These are phyloP conservation scores for Lathyrus sativus DNA, from an alignment of 306 rosid species.

Conservation along the genomic window DNA sequence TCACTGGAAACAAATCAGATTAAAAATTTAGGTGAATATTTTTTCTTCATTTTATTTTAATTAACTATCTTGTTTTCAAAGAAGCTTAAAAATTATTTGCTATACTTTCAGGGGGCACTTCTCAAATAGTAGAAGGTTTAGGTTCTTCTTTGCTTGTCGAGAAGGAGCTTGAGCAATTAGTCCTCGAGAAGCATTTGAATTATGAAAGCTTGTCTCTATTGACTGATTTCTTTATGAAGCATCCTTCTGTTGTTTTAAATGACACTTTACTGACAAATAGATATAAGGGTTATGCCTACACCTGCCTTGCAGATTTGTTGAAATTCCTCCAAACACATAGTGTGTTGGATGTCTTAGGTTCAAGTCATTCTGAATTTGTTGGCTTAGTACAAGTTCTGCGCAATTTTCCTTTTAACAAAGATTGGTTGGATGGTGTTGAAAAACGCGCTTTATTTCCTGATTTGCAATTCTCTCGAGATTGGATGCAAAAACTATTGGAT, in stretches of 20 bases:
- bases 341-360: neutral
- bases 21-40: too few relatives aligned
- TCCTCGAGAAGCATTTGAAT: neutral
- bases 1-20: too few relatives aligned
- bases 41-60: too few relatives aligned
- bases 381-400: neutral
- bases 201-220: neutral
- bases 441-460: neutral
- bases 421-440: neutral
- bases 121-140: neutral
- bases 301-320: neutral
- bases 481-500: neutral
- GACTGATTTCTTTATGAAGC: too few relatives aligned
- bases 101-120: neutral
- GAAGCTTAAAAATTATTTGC: too few relatives aligned
- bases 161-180: neutral
- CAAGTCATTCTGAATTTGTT: slow-evolving; percentile 15
- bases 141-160: neutral
- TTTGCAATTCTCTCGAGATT: neutral
- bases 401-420: neutral
- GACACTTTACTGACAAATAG: neutral
- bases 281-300: slow-evolving; percentile 17
- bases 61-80: too few relatives aligned
- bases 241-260: too few relatives aligned
- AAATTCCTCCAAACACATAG: too few relatives aligned